Base-by-base conservation (phyloP, 2,329 filamentous ascomycete genomes). In the Phialocephala sp. region DNA sequence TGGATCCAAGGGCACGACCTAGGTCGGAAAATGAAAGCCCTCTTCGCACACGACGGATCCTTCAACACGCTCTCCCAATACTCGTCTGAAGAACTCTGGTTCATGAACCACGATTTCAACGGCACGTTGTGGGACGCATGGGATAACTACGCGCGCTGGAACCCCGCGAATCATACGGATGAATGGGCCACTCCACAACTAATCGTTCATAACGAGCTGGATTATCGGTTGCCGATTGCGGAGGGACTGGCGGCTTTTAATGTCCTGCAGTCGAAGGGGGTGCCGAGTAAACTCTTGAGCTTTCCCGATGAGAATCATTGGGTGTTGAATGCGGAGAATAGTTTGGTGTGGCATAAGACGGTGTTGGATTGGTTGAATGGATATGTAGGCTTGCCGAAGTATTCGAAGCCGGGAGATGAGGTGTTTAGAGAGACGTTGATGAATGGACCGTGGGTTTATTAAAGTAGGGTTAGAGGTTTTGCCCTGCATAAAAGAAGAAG, bases 301-400 rank as follows among this genome's bases (percentile, higher is more conserved):
- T 90, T 90, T 73, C 87, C 87, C 0, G 87, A 91, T 76, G 89
- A 91, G 76, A 89, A 89, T 50, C 59, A 87, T 84, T 89, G 91
- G 91, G 93, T 97, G 8, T 75, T 96, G 61, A 96, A 97, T 76
- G 91, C 90, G 0, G 94, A 97, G 79, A 97, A 97, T 77, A 90
- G 88, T 11, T 80, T 97, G 22, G 84, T 95, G 24, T 97, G 94
- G 94, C 92, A 97, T 74, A 85, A 85, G 65, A 90, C 92, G 63
- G 93, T 97, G 22, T 75, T 97, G 45, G 87, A 87, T 66, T 97
- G 91, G 87, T 86, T 89, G 71, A 89, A 89, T 64, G 64, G 64
- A 4, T 65, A 67, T 66, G 71, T 69, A 0, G 67, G 66, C 0
- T 61, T 72, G 56, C 66, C 64, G 9, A 60, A 39, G 24, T 68